Percentiles rank a stretch among this genome's conserved stretches.
These are phyloP conservation scores for Conoideocrella luteorostrata DNA, from an alignment of 2,329 filamentous ascomycete genomes.

Conservation along the genomic window DNA sequence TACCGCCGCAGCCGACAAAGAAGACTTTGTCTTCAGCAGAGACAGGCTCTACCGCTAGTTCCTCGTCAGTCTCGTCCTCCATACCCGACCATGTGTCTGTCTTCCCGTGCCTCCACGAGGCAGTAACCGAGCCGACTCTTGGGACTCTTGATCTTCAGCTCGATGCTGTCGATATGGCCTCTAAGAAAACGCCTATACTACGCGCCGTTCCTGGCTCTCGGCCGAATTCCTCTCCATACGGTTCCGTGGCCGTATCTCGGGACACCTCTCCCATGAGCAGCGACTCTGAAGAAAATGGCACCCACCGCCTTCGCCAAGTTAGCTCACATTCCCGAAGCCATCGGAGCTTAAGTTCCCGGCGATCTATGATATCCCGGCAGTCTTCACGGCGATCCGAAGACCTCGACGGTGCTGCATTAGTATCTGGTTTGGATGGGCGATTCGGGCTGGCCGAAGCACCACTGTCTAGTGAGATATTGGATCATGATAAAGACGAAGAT, in stretches of 20 bases:
- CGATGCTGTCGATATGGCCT: slow-evolving; percentile 24
- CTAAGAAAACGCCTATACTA: slow-evolving; percentile 31
- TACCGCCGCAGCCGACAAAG: slow-evolving; percentile 12
- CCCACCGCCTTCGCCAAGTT: slow-evolving; percentile 27
- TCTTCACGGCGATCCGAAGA: slow-evolving; percentile 39
- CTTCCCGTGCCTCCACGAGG: slow-evolving; percentile 18
- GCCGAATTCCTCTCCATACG: slow-evolving; percentile 28
- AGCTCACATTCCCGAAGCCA: slow-evolving; percentile 22
- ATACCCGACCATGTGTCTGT: slow-evolving; percentile 15
- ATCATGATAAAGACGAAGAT: slow-evolving; percentile 33
- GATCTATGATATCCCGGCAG: slow-evolving; percentile 23
- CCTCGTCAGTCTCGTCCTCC: slow-evolving; percentile 9
- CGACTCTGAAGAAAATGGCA: slow-evolving; percentile 23
- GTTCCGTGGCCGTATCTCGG: slow-evolving; percentile 29
- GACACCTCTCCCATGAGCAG: slow-evolving; percentile 29
- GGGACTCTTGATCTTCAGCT: slow-evolving; percentile 10
- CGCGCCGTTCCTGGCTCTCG: slow-evolving; percentile 20
- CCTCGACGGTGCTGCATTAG: slow-evolving; percentile 44
- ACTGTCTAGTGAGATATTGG: slow-evolving; percentile 38
- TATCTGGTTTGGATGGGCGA: slow-evolving; percentile 47
- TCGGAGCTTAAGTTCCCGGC: slow-evolving; percentile 25
- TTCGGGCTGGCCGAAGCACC: slow-evolving; percentile 45
- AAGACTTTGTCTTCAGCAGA: slow-evolving; percentile 3
- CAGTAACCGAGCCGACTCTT: slow-evolving; percentile 16
- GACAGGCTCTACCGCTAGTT: neutral